These are phyloP conservation scores for Fraxinus angustifolia DNA, from an alignment of 305 asterid species.

Conservation along the genomic window DNA sequence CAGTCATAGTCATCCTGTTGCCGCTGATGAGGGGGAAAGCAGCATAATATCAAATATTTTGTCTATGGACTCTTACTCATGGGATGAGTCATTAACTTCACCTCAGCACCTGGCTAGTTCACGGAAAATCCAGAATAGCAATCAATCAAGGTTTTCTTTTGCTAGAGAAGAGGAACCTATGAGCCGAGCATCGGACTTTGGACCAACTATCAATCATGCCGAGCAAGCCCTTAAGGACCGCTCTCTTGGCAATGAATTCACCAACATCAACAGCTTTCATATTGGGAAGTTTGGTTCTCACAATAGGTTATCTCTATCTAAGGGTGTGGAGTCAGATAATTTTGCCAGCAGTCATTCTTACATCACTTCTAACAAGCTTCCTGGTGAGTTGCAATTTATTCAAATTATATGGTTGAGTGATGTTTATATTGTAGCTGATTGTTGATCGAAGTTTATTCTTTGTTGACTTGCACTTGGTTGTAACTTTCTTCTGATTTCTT, in stretches of 20 bases:
- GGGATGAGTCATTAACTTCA: constrained; percentile 71
- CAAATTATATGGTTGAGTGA: background rate
- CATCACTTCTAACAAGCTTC: constrained; percentile 41
- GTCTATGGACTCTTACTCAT: constrained; percentile 68
- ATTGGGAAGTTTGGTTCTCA: constrained; percentile 41
- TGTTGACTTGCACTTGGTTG: background rate
- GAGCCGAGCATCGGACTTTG: constrained; percentile 38
- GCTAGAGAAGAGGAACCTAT: constrained; percentile 76
- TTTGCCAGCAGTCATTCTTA: constrained; percentile 43
- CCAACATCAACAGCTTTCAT: constrained; percentile 39
- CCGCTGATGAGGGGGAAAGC: constrained; percentile 63
- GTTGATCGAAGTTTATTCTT: background rate
- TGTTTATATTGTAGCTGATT: background rate
- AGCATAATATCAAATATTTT: constrained; percentile 80
- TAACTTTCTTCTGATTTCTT: constrained; percentile 1
- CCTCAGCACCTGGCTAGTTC: constrained; percentile 68
- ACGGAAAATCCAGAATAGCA: constrained; percentile 55
- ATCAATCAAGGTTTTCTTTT: constrained; percentile 90
- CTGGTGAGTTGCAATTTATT: constrained; percentile 45
- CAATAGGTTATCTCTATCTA: constrained; percentile 48
- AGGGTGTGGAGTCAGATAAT: constrained; percentile 42
- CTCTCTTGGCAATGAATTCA: constrained; percentile 43
- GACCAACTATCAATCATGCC: constrained; percentile 38
- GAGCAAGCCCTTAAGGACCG: constrained; percentile 44
- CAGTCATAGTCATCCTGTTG: constrained; percentile 25